phyloP scores from a whole-genome alignment of 208 protist genomes.

The Novymonas esmeraldas region DNA sequence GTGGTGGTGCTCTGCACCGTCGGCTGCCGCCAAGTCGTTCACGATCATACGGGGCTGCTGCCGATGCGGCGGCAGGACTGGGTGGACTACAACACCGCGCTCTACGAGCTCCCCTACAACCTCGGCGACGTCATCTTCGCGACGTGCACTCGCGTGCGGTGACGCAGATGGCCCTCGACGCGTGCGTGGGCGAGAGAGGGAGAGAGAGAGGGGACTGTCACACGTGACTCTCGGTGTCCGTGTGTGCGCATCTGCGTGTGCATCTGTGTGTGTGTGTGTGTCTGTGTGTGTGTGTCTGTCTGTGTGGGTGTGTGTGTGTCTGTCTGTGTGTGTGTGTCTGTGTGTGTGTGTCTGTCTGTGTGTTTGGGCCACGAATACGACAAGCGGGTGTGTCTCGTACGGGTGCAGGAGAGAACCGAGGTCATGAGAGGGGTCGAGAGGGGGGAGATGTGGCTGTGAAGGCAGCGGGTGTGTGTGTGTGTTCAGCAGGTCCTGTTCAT shows the following conservation, averaged over 20 bases:
- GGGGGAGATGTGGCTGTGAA: too few relatives aligned
- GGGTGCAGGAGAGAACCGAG: too few relatives aligned
- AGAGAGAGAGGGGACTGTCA: not conserved
- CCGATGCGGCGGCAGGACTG: conserved; percentile 30
- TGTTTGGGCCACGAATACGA: not conserved
- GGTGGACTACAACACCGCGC: conserved; percentile 40
- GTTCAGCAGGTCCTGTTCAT: too few relatives aligned
- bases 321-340: too few relatives aligned
- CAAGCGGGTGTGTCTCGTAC: too few relatives aligned
- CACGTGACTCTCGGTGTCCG: too few relatives aligned
- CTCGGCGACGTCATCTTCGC: conserved; percentile 76
- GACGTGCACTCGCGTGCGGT: conserved; percentile 46
- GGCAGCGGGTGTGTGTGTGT: too few relatives aligned
- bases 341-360: not conserved
- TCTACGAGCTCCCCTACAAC: conserved; percentile 47
- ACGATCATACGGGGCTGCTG: conserved; percentile 26
- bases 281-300: not conserved
- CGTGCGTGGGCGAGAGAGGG: not conserved
- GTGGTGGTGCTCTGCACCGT: conserved; percentile 49
- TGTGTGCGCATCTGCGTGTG: too few relatives aligned
- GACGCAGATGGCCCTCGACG: not conserved
- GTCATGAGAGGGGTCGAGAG: too few relatives aligned
- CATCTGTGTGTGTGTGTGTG: not conserved
- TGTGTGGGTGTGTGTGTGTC: not conserved
- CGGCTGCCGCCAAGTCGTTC: conserved; percentile 56